A percentile compares a stretch with the other conserved stretches of the same genome.
Evolutionary conservation across 2,329 filamentous ascomycete species (phyloP).

Genomic region (Helotiales sp.): DNA sequence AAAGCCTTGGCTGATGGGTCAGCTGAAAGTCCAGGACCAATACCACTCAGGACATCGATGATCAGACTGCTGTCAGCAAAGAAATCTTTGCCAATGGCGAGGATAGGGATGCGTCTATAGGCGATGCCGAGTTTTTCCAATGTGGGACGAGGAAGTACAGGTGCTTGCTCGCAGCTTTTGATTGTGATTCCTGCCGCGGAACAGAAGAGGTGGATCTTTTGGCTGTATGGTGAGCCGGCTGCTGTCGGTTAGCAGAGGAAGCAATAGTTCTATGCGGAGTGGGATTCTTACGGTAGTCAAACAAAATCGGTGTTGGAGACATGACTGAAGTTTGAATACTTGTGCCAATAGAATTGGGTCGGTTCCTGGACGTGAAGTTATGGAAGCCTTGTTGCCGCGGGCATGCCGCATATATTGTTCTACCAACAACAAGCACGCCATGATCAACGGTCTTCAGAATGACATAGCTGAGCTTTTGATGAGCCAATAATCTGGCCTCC

Average conservation of each 20-base stretch:
- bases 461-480: not conserved
- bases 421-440: not conserved
- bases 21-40: not conserved
- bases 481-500: not conserved
- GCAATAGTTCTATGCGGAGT: not conserved
- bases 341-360: no score
- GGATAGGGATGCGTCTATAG: not conserved
- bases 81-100: conserved; percentile 8
- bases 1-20: not conserved
- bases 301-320: not conserved
- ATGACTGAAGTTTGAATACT: not conserved
- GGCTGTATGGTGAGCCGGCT: conserved; percentile 6
- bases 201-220: conserved; percentile 8
- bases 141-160: conserved; percentile 5
- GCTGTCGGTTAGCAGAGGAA: not conserved
- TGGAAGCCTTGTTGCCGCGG: not conserved
- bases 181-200: conserved; percentile 2
- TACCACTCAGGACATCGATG: not conserved
- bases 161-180: conserved; percentile 7
- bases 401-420: not conserved
- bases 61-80: conserved; percentile 2
- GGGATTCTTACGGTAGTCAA: conserved; percentile 4
- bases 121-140: not conserved
- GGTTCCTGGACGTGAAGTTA: no score
- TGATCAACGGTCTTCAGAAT: not conserved